Evolutionary conservation across 805 yeast genomes (phyloP).

Genomic region (Candida fluviatilis): DNA sequence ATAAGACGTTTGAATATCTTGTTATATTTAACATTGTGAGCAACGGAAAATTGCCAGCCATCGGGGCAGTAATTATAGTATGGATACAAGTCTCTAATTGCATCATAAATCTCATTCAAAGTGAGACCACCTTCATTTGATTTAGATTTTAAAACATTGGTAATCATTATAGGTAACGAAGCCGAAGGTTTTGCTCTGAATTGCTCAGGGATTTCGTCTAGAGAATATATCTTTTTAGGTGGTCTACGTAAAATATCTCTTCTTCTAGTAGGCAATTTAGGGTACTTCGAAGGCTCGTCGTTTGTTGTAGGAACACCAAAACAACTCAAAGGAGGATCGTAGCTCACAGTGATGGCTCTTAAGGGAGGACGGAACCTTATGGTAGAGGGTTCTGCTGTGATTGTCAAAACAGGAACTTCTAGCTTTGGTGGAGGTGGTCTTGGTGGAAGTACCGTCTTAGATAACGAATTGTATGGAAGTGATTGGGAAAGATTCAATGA

Average conservation of each 20-base stretch:
- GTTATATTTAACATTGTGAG: conserved; percentile 84
- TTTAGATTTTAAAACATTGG: conserved; percentile 68
- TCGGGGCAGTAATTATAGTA: conserved; percentile 91
- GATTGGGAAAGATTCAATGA: conserved; percentile 2
- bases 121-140: conserved; percentile 68
- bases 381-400: conserved; percentile 21
- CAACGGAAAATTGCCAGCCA: conserved; percentile 95
- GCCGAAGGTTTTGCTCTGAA: conserved; percentile 79
- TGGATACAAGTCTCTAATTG: conserved; percentile 84
- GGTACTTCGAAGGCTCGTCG: conserved; percentile 26
- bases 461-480: neutral
- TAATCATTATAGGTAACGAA: conserved; percentile 77
- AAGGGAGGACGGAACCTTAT: conserved; percentile 16
- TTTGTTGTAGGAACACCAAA: conserved; percentile 31
- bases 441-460: conserved; percentile 12
- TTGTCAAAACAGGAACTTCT: conserved; percentile 26
- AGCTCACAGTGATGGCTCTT: conserved; percentile 26
- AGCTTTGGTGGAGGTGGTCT: conserved; percentile 35
- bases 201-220: conserved; percentile 87
- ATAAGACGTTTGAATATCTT: conserved; percentile 62
- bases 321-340: conserved; percentile 14
- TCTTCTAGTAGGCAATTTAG: conserved; percentile 29
- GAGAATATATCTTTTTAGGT: conserved; percentile 60
- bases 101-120: conserved; percentile 68
- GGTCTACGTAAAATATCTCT: conserved; percentile 40